A percentile compares a stretch with the other conserved stretches of the same genome.
Conservation (phyloP, 495 filamentous ascomycete species). For the Penicillium tannophilum region DNA sequence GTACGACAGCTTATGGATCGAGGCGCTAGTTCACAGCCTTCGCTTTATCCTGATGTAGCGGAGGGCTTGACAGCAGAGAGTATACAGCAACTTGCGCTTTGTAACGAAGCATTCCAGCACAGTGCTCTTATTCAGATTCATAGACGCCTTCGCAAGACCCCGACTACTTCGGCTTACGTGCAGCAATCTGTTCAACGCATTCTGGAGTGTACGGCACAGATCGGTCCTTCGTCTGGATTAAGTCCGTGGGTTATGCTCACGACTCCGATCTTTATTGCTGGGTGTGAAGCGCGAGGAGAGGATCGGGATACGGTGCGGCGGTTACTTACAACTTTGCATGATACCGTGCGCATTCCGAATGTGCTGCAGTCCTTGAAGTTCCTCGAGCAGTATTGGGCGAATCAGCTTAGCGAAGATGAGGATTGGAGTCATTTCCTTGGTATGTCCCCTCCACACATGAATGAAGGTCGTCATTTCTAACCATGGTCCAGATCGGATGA, state of each 20-base stretch:
- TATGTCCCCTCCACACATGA: slow-evolving; percentile 23
- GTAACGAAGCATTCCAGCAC: slow-evolving; percentile 51
- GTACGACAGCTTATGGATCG: slow-evolving; percentile 41
- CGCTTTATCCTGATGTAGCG: slow-evolving; percentile 45
- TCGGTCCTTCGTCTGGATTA: slow-evolving; percentile 44
- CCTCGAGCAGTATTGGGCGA: slow-evolving; percentile 47
- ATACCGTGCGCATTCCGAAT: slow-evolving; percentile 49
- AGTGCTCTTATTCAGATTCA: slow-evolving; percentile 51
- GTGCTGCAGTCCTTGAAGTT: slow-evolving; percentile 49
- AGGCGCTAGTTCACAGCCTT: slow-evolving; percentile 31
- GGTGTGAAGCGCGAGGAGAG: slow-evolving; percentile 44
- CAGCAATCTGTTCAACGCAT: slow-evolving; percentile 46
- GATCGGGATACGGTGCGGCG: slow-evolving; percentile 42
- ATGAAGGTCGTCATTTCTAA: neutral
- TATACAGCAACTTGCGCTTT: slow-evolving; percentile 43
- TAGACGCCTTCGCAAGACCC: slow-evolving; percentile 40
- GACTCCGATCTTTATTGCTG: slow-evolving; percentile 49
- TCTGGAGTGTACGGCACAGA: slow-evolving; percentile 44
- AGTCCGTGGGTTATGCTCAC: slow-evolving; percentile 53
- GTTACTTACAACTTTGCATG: slow-evolving; percentile 40
- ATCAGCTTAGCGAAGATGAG: slow-evolving; percentile 41
- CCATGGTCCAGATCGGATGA: slow-evolving; percentile 46
- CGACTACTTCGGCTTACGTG: slow-evolving; percentile 36
- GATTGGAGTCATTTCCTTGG: slow-evolving; percentile 50
- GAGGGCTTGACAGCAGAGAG: slow-evolving; percentile 38